These are phyloP conservation scores for Microglena sp. DNA, from an alignment of 139 green algal species.

Conservation along the genomic window DNA sequence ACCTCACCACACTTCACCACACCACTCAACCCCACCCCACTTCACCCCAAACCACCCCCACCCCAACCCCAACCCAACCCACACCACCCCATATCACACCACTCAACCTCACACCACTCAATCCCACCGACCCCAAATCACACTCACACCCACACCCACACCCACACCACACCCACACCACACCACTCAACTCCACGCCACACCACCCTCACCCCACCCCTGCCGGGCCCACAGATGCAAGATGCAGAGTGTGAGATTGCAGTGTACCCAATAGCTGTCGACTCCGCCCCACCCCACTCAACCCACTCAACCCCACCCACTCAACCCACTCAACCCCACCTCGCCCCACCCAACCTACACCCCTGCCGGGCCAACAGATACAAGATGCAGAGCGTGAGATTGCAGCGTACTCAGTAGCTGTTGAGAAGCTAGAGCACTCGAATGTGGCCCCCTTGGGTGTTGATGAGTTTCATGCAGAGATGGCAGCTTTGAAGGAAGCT, in stretches of 20 bases:
- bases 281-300: neutral
- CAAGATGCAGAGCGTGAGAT: slow-evolving; percentile 59
- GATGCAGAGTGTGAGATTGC: slow-evolving; percentile 59
- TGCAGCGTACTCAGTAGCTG: slow-evolving; percentile 47
- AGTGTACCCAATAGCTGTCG: slow-evolving; percentile 46
- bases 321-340: neutral
- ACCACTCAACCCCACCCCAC: too few relatives aligned
- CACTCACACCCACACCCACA: neutral
- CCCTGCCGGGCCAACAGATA: slow-evolving; percentile 37
- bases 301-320: neutral
- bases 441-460: slow-evolving; percentile 9
- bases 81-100: too few relatives aligned
- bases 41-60: too few relatives aligned
- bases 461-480: slow-evolving; percentile 22
- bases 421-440: slow-evolving; percentile 37
- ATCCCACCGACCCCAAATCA: neutral
- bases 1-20: too few relatives aligned
- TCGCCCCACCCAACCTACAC: too few relatives aligned
- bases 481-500: slow-evolving; percentile 20
- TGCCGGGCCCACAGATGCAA: slow-evolving; percentile 29
- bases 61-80: too few relatives aligned
- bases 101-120: too few relatives aligned
- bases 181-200: neutral
- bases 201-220: too few relatives aligned
- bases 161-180: neutral